Base-by-base conservation (phyloP, 2,329 filamentous ascomycete genomes). In the Fusarium devonianum region DNA sequence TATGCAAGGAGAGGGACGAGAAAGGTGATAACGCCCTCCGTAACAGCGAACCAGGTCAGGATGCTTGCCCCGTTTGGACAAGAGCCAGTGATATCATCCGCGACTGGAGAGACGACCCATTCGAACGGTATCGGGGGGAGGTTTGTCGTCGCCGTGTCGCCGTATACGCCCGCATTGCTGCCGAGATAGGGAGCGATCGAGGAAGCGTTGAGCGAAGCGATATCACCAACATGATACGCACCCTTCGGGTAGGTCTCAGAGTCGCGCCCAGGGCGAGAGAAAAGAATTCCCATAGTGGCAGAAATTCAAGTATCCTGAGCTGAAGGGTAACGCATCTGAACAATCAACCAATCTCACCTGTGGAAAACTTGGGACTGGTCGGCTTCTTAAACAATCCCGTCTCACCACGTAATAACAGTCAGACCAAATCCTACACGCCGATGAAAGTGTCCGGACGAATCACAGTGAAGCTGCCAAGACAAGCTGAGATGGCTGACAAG, bases 91-190 rank as follows among this genome's bases (percentile, higher is more conserved):
- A 60, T 10, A 8, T 41, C 16, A 2, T 41, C 41, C 10, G 50
- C 23, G 3, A 41, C 44, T 5, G 58, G 56, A 8, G 58, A 62
- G 9, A 64, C 33, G 4, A 64, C 62, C 60, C 58, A 64, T 45
- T 64, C 62, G 5, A 59, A 57, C 1, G 60, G 62, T 21, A 64
- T 57, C 1, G 60, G 56, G 3, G 61, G 59, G 3, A 58, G 49
- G 12, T 49, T 25, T 5, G 10, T 29, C 6, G 25, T 33, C 4
- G 54, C 23, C 14, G 46, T 55, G 19, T 23, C 21, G 2, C 16
- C 8, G 22, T 64, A 64, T 5, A 39, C 13, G 14, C 62, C 62
- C 0, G 49, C 46, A 16, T 65, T 65, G 35, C 42, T 12, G n/a
- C 62, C 62, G 10, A 60, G 41, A 33, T 63, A 63, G 2, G 59